Evolutionary conservation across 441 rosid genomes (phyloP).

Genomic region (Francoa sonchifolia): DNA sequence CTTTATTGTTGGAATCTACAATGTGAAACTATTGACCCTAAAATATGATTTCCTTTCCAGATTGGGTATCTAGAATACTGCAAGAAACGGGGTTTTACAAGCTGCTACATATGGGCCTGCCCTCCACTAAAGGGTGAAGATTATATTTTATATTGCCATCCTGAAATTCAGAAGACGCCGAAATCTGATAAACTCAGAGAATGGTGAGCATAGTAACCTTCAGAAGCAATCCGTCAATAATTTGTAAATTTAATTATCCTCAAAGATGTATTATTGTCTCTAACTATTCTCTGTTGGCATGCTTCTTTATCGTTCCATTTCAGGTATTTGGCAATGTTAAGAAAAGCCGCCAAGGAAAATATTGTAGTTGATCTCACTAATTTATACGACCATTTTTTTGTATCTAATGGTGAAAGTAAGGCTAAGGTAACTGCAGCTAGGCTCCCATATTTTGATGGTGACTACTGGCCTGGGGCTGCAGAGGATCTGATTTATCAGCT

Average conservation of each 20-base stretch:
- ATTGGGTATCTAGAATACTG: conserved; percentile 98
- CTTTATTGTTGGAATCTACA: no score
- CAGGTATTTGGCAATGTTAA: conserved; percentile 91
- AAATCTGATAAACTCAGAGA: conserved; percentile 96
- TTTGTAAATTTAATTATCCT: background rate
- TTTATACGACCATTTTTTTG: conserved; percentile 87
- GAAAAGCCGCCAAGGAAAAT: conserved; percentile 79
- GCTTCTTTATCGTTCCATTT: conserved; percentile 12
- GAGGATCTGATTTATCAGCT: conserved; percentile 93
- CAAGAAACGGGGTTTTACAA: conserved; percentile 96
- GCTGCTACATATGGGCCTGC: conserved; percentile 99
- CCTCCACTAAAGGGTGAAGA: conserved; percentile 99
- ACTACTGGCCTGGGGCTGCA: conserved; percentile 99
- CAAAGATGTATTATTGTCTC: background rate
- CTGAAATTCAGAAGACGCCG: conserved; percentile 98
- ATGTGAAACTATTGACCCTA: conserved; percentile 7
- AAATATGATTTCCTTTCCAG: conserved; percentile 25
- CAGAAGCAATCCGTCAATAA: background rate
- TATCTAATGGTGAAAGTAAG: conserved; percentile 71
- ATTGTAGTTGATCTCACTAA: conserved; percentile 85
- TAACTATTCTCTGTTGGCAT: conserved; percentile 7
- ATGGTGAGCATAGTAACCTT: conserved; percentile 47
- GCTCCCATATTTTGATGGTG: conserved; percentile 99
- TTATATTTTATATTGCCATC: conserved; percentile 95
- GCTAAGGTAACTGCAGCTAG: conserved; percentile 96